Evolutionary conservation across 2,329 filamentous ascomycete species (phyloP).

Genomic region (Zarea fungicola): DNA sequence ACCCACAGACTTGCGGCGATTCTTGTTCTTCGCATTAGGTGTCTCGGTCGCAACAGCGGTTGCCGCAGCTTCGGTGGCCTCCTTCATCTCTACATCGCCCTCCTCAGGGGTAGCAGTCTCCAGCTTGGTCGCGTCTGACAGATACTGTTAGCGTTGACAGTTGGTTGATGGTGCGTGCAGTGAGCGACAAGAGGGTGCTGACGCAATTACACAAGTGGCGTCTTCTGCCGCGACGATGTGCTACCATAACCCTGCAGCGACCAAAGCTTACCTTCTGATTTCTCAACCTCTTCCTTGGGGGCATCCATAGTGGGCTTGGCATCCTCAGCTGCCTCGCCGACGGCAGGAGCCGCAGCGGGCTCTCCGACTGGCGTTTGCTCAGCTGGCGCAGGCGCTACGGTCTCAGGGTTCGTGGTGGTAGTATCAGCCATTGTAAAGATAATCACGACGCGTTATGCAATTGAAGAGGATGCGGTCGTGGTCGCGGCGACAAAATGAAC

Average conservation of each 20-base stretch:
- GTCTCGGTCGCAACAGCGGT: conserved; percentile 29
- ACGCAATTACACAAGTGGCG: background rate
- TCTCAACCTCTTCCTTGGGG: conserved; percentile 25
- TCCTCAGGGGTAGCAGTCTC: conserved; percentile 28
- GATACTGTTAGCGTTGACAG: conserved; percentile 4
- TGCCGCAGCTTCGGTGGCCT: conserved; percentile 26
- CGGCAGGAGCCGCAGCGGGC: conserved; percentile 21
- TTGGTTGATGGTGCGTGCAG: background rate
- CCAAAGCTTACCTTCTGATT: conserved; percentile 26
- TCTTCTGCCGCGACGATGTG: background rate
- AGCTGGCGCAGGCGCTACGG: conserved; percentile 26
- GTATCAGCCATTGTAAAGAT: conserved; percentile 34
- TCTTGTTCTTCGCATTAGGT: conserved; percentile 35
- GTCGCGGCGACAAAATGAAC: background rate
- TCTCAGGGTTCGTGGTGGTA: conserved; percentile 31
- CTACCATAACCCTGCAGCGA: background rate
- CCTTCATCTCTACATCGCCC: conserved; percentile 52
- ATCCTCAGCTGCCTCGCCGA: conserved; percentile 18
- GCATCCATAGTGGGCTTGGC: conserved; percentile 21
- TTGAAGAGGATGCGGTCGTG: conserved; percentile 6
- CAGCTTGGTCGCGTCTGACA: conserved; percentile 16
- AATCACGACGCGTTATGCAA: conserved; percentile 1
- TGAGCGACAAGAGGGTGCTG: conserved; percentile 1
- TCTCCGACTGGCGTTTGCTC: conserved; percentile 20
- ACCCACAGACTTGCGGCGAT: conserved; percentile 69